Evolutionary conservation across 2,329 filamentous ascomycete species (phyloP).

Genomic region (Dothideomycetes sp.): DNA sequence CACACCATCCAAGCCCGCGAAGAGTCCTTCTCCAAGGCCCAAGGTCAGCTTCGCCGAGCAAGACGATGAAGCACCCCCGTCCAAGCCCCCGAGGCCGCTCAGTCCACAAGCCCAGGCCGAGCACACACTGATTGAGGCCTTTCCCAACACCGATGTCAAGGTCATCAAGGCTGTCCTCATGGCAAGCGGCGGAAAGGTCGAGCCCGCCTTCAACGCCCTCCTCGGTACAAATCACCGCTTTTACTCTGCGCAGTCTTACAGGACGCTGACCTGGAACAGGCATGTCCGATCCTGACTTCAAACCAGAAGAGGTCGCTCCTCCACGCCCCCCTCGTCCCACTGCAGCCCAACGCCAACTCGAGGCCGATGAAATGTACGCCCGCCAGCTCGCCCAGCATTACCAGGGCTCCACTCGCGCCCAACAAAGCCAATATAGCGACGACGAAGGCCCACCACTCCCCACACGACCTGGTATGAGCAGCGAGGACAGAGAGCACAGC

Average conservation of each 20-base stretch:
- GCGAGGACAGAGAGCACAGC: conserved; percentile 66
- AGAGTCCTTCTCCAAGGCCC: conserved; percentile 30
- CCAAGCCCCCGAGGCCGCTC: conserved; percentile 73
- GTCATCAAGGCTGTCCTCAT: conserved; percentile 81
- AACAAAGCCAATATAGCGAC: conserved; percentile 23
- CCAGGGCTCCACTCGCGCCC: conserved; percentile 30
- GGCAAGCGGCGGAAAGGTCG: conserved; percentile 77
- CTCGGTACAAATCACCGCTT: conserved; percentile 47
- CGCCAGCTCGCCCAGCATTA: conserved; percentile 90
- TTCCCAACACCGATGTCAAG: conserved; percentile 67
- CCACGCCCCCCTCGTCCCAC: conserved; percentile 70
- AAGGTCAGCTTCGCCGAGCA: conserved; percentile 36
- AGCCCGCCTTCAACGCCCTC: conserved; percentile 90
- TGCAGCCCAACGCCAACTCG: conserved; percentile 58
- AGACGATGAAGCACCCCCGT: conserved; percentile 41
- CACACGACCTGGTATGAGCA: conserved; percentile 29
- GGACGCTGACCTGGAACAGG: conserved; percentile 18
- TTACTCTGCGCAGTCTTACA: conserved; percentile 1
- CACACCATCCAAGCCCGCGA: conserved; percentile 23
- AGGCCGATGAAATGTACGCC: conserved; percentile 84
- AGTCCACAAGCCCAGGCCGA: conserved; percentile 77
- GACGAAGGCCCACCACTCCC: conserved; percentile 28
- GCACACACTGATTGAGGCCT: conserved; percentile 83
- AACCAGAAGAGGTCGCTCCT: conserved; percentile 40
- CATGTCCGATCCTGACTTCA: conserved; percentile 44